phyloP scores from a whole-genome alignment of 1,284 basidiomycete species.

The Dichomitus squalens region DNA sequence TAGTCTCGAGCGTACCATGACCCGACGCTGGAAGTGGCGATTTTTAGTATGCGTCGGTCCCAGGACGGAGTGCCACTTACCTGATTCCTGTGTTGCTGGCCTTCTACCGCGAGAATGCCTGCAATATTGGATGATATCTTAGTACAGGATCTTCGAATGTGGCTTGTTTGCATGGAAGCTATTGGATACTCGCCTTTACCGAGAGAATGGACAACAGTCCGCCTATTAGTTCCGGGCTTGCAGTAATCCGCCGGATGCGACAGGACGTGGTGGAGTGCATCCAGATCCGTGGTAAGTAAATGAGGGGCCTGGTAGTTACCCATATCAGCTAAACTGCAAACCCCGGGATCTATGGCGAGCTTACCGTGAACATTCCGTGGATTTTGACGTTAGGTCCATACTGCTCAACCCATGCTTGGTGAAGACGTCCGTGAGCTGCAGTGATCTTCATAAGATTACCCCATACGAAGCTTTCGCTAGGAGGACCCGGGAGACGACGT shows the following conservation, averaged over 20 bases:
- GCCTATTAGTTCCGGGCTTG: constrained; percentile 30
- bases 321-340: neutral
- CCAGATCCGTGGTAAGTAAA: constrained; percentile 43
- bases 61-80: neutral
- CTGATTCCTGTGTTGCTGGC: constrained; percentile 19
- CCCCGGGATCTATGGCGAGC: constrained; percentile 21
- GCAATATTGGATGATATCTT: neutral
- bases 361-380: constrained; percentile 48
- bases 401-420: constrained; percentile 55
- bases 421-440: constrained; percentile 39
- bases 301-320: constrained; percentile 36
- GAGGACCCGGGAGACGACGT: constrained; percentile 51
- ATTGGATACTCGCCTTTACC: constrained; percentile 2
- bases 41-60: no score
- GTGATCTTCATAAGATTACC: constrained; percentile 53
- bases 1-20: neutral
- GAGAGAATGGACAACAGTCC: constrained; percentile 16
- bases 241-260: constrained; percentile 36
- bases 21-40: neutral
- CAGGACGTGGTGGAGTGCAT: constrained; percentile 40
- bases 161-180: neutral
- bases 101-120: constrained; percentile 9
- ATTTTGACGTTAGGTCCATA: constrained; percentile 57
- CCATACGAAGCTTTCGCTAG: constrained; percentile 48
- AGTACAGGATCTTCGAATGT: neutral